Evolutionary conservation across 2,329 filamentous ascomycete species (phyloP), one percentile per base, ranked within the genome.

Genomic region (Cadophora sp.): DNA sequence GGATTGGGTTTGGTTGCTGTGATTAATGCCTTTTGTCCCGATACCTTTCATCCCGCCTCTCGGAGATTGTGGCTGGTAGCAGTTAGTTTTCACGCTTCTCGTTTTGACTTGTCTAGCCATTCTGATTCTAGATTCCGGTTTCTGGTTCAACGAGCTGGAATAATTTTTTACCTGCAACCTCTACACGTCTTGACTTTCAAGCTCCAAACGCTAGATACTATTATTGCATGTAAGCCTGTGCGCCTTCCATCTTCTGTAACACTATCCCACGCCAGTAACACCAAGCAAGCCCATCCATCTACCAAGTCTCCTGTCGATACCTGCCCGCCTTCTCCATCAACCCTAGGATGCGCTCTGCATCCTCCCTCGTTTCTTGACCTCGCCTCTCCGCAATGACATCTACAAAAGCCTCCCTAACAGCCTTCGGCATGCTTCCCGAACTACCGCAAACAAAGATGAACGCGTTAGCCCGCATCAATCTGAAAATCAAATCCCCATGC

Each of bases 221-320:
- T 43, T 43, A 4, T 19, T 43, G 40, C 40, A 6, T 43, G 40
- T 43, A 43, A 43, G 16, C 6, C 16, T 43, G 14, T 43, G 19
- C 16, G 19, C n/a, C n/a, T n/a, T 43, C 43, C 43, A 8, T 6
- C n/a, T 48, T 22, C 22, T 48, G 7, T 26, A 19, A 8, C 16
- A 16, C 24, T 14, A 29, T 11, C 16, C 12, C 26, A 19, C 27
- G 16, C 51, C 51, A n/a, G 14, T 29, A n/a, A 29, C 51, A 55
- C 7, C 34, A 12, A 53, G 9, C 9, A 14, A 16, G 14, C 11
- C 26, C 26, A 53, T 3, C 12, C 31, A 16, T 19, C 37, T 65
- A 92, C 90, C 90, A 92, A 7, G 90, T 92, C 79, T 92, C 90
- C 76, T 91, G 89, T 74, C 87, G 87, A 77, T 89, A 92, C 67